A percentile compares a stretch with the other conserved stretches of the same genome.
Conservation (phyloP, 1,284 basidiomycete genomes). For the Cryptococcus wingfieldii region DNA sequence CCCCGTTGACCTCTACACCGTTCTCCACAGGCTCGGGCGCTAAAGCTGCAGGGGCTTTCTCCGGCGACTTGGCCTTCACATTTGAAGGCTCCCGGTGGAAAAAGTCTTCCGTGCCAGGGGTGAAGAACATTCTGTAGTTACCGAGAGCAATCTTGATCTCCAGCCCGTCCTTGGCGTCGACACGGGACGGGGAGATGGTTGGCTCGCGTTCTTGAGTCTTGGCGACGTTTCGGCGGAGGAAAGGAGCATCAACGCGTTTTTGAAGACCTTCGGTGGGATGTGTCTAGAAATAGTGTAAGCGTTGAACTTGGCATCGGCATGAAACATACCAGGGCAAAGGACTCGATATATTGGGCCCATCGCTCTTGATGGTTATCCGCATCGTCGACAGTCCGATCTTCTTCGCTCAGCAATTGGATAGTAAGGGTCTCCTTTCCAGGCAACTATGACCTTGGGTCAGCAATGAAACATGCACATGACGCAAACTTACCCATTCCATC, state of each 20-base stretch:
- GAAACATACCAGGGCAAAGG: constrained; percentile 65
- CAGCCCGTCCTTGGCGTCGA: constrained; percentile 50
- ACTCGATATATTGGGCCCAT: constrained; percentile 87
- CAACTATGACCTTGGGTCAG: constrained; percentile 53
- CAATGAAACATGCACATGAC: neutral
- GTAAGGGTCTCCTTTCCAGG: constrained; percentile 67
- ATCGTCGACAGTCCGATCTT: constrained; percentile 82
- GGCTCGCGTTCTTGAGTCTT: constrained; percentile 9
- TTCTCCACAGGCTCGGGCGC: neutral
- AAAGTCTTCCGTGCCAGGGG: constrained; percentile 52
- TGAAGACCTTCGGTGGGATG: constrained; percentile 53
- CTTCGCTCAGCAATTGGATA: constrained; percentile 81
- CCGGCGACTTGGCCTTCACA: neutral
- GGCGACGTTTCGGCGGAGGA: constrained; percentile 55
- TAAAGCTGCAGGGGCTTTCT: neutral
- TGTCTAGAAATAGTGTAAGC: constrained; percentile 22
- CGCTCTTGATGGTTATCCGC: constrained; percentile 73
- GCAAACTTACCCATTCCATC: constrained; percentile 76
- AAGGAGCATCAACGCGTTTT: constrained; percentile 61
- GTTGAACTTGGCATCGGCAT: neutral
- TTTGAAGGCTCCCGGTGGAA: constrained; percentile 23
- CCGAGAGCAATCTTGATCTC: constrained; percentile 62
- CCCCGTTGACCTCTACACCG: too few relatives aligned
- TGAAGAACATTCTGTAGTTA: constrained; percentile 71
- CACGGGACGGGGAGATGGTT: constrained; percentile 4